These are phyloP conservation scores for Pythium sp. DNA, from an alignment of 352 stramenopile genomes.

Conservation along the genomic window DNA sequence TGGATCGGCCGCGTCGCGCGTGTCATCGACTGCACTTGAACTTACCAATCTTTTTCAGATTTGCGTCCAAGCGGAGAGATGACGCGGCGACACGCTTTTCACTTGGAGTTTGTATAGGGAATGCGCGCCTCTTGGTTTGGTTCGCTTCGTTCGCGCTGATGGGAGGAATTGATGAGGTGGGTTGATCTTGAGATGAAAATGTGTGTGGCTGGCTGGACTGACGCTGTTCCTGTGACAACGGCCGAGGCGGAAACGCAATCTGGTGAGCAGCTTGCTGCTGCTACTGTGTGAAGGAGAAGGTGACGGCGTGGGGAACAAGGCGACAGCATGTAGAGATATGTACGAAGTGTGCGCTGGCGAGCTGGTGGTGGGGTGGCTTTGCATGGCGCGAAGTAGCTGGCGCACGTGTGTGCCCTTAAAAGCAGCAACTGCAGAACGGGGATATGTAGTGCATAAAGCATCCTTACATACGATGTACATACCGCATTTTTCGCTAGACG, in stretches of 20 bases:
- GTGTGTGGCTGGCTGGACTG: neutral
- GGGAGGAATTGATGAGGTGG: neutral
- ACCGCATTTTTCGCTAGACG: neutral
- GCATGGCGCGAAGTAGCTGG: neutral
- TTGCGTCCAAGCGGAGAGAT: neutral
- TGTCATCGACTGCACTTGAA: conserved; percentile 37
- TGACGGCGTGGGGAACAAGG: neutral
- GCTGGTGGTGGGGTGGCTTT: no score
- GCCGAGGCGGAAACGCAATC: neutral
- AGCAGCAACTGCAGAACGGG: neutral
- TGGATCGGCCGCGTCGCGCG: conserved; percentile 26
- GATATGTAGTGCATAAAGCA: neutral
- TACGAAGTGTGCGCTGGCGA: neutral
- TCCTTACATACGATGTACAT: neutral
- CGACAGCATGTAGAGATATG: neutral
- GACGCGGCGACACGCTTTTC: neutral
- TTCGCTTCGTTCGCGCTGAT: neutral
- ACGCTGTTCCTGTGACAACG: neutral
- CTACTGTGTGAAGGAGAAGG: no score
- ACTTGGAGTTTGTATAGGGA: conserved; percentile 3
- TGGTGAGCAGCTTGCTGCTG: neutral
- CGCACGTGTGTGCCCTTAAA: neutral
- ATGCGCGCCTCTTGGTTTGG: neutral
- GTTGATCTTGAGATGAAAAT: conserved; percentile 1
- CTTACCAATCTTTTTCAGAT: neutral